phyloP scores from a whole-genome alignment of 2,329 filamentous ascomycete genomes.

The Aspergillus novofumigatus region DNA sequence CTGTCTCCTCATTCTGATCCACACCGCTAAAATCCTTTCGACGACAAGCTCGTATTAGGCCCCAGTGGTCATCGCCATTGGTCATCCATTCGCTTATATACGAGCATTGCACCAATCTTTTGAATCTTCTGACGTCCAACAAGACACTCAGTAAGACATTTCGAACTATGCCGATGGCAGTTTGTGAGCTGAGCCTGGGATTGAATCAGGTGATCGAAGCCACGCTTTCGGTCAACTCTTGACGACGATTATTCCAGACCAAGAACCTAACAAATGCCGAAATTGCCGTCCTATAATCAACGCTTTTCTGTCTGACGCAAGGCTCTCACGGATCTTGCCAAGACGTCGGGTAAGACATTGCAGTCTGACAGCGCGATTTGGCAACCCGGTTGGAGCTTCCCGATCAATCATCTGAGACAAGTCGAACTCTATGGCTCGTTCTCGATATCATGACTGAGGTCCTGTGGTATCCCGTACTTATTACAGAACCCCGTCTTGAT shows the following conservation, averaged over 20 bases:
- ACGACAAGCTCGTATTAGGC: background rate
- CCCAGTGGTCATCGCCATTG: background rate
- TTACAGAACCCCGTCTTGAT: background rate
- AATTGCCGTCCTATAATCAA: background rate
- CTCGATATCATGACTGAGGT: background rate
- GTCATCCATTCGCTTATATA: background rate
- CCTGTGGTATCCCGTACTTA: background rate
- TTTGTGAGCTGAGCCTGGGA: background rate
- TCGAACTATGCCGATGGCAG: background rate
- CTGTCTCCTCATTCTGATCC: background rate
- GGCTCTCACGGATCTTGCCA: background rate
- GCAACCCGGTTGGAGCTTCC: background rate
- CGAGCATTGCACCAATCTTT: background rate
- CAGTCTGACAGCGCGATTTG: background rate
- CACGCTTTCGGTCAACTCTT: background rate
- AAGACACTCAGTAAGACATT: background rate
- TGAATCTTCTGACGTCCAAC: background rate
- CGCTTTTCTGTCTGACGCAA: background rate
- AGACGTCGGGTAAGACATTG: background rate
- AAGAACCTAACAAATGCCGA: background rate
- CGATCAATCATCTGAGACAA: background rate
- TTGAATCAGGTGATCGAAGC: background rate
- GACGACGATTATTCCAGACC: background rate
- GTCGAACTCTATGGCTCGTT: background rate
- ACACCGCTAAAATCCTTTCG: background rate